phyloP scores from a whole-genome alignment of 1,284 basidiomycete species.

The Naganishia albida region DNA sequence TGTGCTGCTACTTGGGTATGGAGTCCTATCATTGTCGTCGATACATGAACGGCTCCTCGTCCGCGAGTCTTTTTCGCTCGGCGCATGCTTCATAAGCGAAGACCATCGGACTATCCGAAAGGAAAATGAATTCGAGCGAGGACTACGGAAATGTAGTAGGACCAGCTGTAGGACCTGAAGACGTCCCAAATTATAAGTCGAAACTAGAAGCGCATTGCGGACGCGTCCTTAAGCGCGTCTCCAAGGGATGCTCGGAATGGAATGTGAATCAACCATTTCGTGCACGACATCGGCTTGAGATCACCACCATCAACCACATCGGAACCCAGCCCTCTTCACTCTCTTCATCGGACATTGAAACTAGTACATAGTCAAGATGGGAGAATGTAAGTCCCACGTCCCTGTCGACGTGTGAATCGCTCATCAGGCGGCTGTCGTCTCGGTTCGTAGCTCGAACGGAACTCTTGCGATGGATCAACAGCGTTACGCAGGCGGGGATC shows the following conservation, averaged over 20 bases:
- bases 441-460: conserved; percentile 67
- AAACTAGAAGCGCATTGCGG: no score
- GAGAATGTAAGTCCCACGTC: conserved; percentile 18
- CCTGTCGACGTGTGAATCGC: background rate
- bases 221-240: background rate
- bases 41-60: no score
- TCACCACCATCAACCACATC: background rate
- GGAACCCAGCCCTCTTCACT: background rate
- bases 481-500: conserved; percentile 84
- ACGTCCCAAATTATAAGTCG: no score
- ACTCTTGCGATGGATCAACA: conserved; percentile 89
- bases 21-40: no score
- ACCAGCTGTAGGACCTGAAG: no score
- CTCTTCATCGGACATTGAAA: no score
- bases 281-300: background rate
- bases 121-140: no score
- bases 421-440: background rate
- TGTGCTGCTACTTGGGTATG: no score
- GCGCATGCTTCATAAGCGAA: no score
- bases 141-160: no score
- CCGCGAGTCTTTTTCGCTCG: no score
- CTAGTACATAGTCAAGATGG: background rate
- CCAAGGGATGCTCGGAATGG: background rate
- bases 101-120: no score
- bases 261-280: conserved; percentile 15